A percentile compares a stretch with the other conserved stretches of the same genome.
Conservation (phyloP, 106 monocot genomes). For the Chionographis japonica region DNA sequence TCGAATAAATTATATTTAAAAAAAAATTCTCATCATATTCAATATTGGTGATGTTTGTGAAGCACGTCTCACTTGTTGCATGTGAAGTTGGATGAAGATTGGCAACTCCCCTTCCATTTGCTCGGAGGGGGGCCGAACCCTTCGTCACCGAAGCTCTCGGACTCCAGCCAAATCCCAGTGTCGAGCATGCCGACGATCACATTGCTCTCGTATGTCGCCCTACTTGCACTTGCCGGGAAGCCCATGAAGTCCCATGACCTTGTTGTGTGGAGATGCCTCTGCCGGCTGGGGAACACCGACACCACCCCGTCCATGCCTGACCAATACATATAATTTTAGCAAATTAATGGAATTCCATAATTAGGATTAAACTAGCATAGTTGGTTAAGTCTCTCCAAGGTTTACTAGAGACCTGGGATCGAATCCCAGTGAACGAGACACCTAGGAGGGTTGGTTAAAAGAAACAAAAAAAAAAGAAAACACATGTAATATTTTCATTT, state of each 20-base stretch:
- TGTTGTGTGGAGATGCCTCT: constrained; percentile 25
- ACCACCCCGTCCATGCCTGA: constrained; percentile 19
- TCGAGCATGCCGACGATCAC: constrained; percentile 33
- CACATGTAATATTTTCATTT: too few relatives aligned
- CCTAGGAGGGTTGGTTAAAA: too few relatives aligned
- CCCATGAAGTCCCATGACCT: constrained; percentile 30
- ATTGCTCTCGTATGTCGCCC: constrained; percentile 13
- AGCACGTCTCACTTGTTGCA: constrained; percentile 31
- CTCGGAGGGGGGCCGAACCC: constrained; percentile 30
- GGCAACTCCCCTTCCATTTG: constrained; percentile 36
- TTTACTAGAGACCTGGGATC: too few relatives aligned
- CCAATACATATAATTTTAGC: neutral
- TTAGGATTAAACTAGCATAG: neutral
- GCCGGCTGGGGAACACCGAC: constrained; percentile 26
- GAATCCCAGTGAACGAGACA: too few relatives aligned
- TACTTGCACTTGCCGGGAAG: constrained; percentile 13
- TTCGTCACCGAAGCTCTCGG: constrained; percentile 24
- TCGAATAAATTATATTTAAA: neutral
- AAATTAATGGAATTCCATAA: neutral
- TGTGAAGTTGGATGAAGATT: constrained; percentile 15
- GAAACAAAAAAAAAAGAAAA: too few relatives aligned
- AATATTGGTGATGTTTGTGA: too few relatives aligned
- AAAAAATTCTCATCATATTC: too few relatives aligned
- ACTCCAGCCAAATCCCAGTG: constrained; percentile 28
- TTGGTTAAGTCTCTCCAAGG: too few relatives aligned